These are phyloP conservation scores for Podospora comata DNA, from an alignment of 495 filamentous ascomycete genomes.

Conservation along the genomic window DNA sequence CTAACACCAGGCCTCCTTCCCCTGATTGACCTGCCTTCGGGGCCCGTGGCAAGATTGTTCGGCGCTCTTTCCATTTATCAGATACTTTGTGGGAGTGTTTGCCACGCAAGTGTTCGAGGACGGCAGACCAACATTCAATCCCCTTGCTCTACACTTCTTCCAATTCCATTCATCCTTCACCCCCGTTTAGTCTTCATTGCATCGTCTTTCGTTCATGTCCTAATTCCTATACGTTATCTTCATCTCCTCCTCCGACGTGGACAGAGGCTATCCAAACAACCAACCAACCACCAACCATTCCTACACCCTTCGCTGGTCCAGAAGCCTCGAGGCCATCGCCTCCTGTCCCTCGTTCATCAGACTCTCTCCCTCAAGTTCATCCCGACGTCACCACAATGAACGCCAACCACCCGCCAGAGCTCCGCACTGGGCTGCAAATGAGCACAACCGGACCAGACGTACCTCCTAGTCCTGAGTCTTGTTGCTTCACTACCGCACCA, in stretches of 20 bases:
- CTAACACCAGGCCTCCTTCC: neutral
- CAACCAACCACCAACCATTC: neutral
- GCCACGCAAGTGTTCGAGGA: neutral
- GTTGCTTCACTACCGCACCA: constrained; percentile 6
- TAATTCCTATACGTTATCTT: neutral
- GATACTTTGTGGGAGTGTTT: neutral
- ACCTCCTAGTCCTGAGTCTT: neutral
- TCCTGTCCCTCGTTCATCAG: neutral
- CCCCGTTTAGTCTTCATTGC: neutral
- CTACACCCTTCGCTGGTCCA: neutral
- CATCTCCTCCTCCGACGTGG: neutral
- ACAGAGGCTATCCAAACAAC: neutral
- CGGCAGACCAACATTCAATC: neutral
- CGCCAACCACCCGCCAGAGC: constrained; percentile 12
- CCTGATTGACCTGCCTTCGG: neutral
- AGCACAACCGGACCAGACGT: neutral
- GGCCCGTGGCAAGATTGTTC: neutral
- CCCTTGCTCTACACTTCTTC: neutral
- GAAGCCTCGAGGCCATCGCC: neutral
- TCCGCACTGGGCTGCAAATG: neutral
- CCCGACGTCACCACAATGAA: constrained; percentile 12
- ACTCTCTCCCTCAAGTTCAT: neutral
- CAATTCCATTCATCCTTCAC: neutral
- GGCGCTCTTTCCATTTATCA: neutral
- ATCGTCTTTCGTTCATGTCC: constrained; percentile 9